Evolutionary conservation across 2,329 filamentous ascomycete genomes (phyloP).

Genomic region (Helicocarpus griseus): DNA sequence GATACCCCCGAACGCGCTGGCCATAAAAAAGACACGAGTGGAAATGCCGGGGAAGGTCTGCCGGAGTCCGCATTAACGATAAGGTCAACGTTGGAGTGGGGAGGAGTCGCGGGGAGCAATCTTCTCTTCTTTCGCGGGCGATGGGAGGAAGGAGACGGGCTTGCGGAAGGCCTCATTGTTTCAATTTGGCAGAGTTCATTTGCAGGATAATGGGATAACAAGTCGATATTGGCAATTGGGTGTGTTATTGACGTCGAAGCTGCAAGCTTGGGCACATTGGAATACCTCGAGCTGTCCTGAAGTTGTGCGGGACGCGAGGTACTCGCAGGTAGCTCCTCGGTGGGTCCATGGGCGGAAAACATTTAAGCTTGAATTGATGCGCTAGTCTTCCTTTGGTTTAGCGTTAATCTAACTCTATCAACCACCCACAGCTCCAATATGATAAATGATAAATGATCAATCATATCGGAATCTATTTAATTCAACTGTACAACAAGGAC

Average conservation of each 20-base stretch:
- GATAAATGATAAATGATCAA: too few relatives aligned
- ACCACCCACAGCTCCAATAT: too few relatives aligned
- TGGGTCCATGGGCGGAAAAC: neutral
- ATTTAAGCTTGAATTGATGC: neutral
- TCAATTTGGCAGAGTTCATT: neutral
- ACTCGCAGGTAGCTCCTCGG: neutral
- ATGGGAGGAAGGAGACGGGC: slow-evolving; percentile 25
- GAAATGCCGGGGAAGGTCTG: slow-evolving; percentile 61
- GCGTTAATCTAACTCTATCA: neutral
- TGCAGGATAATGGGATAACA: neutral
- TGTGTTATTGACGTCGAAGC: neutral
- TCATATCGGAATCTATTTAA: too few relatives aligned
- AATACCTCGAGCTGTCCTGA: neutral
- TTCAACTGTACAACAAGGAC: too few relatives aligned
- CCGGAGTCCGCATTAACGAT: slow-evolving; percentile 36
- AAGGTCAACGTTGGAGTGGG: slow-evolving; percentile 33
- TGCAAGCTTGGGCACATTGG: neutral
- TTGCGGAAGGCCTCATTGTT: slow-evolving; percentile 18
- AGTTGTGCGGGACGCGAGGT: neutral
- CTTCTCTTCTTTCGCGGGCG: slow-evolving; percentile 40
- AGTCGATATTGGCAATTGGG: neutral
- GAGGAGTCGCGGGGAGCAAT: slow-evolving; percentile 18
- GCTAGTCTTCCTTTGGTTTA: neutral
- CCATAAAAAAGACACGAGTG: slow-evolving; percentile 89
- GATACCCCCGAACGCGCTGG: slow-evolving; percentile 71